These are phyloP conservation scores for Sporothrix pseudoabietina DNA, from an alignment of 2,329 filamentous ascomycete genomes.

Conservation along the genomic window DNA sequence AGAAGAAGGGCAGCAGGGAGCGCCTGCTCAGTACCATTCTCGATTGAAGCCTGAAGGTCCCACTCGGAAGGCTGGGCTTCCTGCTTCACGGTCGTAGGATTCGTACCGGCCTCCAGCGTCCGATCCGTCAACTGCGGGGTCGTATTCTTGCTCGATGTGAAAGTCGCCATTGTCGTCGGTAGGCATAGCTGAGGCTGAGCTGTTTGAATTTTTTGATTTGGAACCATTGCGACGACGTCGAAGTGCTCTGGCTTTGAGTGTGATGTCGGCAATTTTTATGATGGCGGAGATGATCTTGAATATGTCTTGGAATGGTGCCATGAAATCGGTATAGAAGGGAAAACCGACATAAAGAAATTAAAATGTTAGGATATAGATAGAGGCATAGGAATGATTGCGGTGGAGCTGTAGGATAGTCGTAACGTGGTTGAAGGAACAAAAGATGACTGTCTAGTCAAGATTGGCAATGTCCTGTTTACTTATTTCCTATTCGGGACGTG, in stretches of 20 bases:
- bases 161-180: background rate
- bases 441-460: background rate
- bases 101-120: background rate
- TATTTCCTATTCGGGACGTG: conserved; percentile 1
- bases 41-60: background rate
- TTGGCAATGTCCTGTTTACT: background rate
- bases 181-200: background rate
- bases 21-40: conserved; percentile 1
- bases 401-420: background rate
- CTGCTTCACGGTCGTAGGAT: background rate
- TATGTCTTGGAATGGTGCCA: conserved; percentile 11
- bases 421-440: background rate
- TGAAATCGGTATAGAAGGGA: background rate
- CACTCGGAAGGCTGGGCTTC: background rate
- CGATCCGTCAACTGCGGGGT: background rate
- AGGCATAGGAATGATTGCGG: background rate
- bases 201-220: background rate
- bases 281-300: conserved; percentile 7
- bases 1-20: conserved; percentile 19
- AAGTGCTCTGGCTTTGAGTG: conserved; percentile 6
- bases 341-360: background rate
- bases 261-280: conserved; percentile 2
- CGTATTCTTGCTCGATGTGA: conserved; percentile 5
- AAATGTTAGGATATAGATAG: background rate
- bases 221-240: background rate